phyloP scores from a whole-genome alignment of 164 flowering plant genomes.

The Nymphaea colorata region DNA sequence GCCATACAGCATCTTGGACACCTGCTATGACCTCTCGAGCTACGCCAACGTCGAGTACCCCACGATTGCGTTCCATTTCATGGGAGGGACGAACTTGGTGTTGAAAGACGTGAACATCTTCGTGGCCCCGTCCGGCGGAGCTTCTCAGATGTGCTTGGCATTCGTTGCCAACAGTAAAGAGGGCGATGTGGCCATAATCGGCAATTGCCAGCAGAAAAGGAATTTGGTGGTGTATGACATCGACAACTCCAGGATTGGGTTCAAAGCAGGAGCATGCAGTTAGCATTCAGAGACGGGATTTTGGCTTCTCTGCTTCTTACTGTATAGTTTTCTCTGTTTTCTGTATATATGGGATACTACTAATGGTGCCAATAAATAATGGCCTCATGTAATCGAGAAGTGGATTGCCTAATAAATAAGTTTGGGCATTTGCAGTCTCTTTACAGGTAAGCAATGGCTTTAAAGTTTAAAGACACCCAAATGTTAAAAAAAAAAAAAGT shows the following conservation, averaged over 20 bases:
- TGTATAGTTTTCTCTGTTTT: too few species aligned
- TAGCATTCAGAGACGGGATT: background rate
- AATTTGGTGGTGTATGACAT: conserved; percentile 3
- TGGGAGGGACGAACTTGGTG: conserved; percentile 12
- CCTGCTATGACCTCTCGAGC: conserved; percentile 41
- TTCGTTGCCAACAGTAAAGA: conserved; percentile 2
- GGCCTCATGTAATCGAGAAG: too few species aligned
- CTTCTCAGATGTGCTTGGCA: background rate
- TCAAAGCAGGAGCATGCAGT: conserved; percentile 4
- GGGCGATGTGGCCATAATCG: conserved; percentile 1
- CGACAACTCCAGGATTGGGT: conserved; percentile 2
- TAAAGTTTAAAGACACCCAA: too few species aligned
- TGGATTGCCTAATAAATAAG: too few species aligned
- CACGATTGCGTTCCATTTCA: conserved; percentile 12
- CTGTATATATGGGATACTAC: too few species aligned
- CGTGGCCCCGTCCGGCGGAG: too few species aligned
- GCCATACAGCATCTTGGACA: conserved; percentile 42
- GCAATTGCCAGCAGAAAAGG: conserved; percentile 9
- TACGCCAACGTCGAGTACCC: conserved; percentile 12
- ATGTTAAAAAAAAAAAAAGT: too few species aligned
- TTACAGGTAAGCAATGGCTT: too few species aligned
- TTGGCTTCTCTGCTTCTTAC: too few species aligned
- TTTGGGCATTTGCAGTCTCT: too few species aligned
- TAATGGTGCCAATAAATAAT: too few species aligned
- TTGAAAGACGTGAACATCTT: background rate